phyloP scores from a whole-genome alignment of 2,329 filamentous ascomycete species.

The Aspergillus texensis region DNA sequence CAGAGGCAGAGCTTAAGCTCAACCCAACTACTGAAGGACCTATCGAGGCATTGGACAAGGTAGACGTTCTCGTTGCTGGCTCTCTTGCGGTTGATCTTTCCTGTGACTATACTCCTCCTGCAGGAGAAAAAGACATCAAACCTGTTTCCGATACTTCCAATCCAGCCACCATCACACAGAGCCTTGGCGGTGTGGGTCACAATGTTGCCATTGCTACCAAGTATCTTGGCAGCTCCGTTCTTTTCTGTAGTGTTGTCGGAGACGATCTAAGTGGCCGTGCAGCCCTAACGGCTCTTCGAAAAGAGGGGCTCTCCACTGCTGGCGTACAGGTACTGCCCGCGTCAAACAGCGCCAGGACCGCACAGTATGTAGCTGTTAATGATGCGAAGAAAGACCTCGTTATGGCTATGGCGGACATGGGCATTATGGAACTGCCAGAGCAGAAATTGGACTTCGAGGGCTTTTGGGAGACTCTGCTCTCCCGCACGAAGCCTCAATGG shows the following conservation, averaged over 20 bases:
- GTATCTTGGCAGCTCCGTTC: conserved; percentile 65
- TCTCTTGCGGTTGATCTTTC: conserved; percentile 84
- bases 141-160: conserved; percentile 76
- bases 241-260: conserved; percentile 78
- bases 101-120: conserved; percentile 70
- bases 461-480: conserved; percentile 66
- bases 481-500: conserved; percentile 66
- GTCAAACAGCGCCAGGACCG: conserved; percentile 66
- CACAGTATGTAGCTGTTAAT: conserved; percentile 91
- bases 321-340: conserved; percentile 63
- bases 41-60: conserved; percentile 29
- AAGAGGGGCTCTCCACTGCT: conserved; percentile 62
- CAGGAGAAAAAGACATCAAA: conserved; percentile 34
- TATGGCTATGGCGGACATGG: conserved; percentile 96
- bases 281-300: conserved; percentile 66
- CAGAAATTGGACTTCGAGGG: conserved; percentile 43
- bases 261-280: conserved; percentile 77
- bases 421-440: conserved; percentile 64
- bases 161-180: conserved; percentile 76
- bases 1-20: conserved; percentile 22
- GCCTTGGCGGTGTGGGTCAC: conserved; percentile 86
- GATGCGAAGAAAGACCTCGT: conserved; percentile 79
- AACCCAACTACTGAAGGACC: conserved; percentile 12
- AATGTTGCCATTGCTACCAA: conserved; percentile 88
- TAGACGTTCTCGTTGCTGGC: conserved; percentile 84